A percentile compares a stretch with the other conserved stretches of the same genome.
Evolutionary conservation across 176 grass and related monocot species (phyloP).

Genomic region (Thinopyrum elongatum): DNA sequence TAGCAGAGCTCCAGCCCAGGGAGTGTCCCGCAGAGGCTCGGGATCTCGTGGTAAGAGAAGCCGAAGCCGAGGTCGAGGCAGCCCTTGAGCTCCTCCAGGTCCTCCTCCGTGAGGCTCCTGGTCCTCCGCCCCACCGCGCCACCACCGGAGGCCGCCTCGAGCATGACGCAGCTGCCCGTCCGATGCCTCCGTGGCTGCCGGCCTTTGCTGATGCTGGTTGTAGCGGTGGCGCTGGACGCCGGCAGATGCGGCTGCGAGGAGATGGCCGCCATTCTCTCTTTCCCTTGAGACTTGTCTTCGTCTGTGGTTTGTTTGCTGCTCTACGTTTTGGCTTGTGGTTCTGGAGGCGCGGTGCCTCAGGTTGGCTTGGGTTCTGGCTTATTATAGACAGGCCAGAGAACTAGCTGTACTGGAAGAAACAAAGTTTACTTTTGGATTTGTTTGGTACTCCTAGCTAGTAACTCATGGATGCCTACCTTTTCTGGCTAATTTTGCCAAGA

Average conservation of each 20-base stretch:
- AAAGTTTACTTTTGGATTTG: too few relatives aligned
- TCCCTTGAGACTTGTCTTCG: neutral
- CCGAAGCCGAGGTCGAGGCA: constrained; percentile 88
- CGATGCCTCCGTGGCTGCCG: neutral
- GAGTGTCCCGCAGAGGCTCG: constrained; percentile 62
- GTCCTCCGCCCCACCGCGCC: constrained; percentile 32
- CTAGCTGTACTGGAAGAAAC: neutral
- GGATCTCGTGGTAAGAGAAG: constrained; percentile 67
- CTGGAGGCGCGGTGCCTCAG: neutral
- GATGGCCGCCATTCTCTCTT: constrained; percentile 31
- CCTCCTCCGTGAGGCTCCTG: constrained; percentile 74
- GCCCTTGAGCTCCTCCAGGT: constrained; percentile 77
- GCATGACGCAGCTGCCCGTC: constrained; percentile 48
- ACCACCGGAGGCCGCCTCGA: constrained; percentile 34
- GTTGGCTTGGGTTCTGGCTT: neutral
- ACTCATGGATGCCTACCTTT: neutral
- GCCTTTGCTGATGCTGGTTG: neutral
- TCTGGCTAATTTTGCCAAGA: neutral
- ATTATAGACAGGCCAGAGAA: constrained; percentile 31
- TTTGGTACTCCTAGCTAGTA: neutral
- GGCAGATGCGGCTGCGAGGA: constrained; percentile 47
- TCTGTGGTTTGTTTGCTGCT: neutral
- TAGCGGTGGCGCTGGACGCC: neutral
- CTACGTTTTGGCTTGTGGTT: neutral
- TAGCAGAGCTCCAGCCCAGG: constrained; percentile 78